Percentiles rank a stretch among this genome's conserved stretches.
These are phyloP conservation scores for Hyphodiscus sp. DNA, from an alignment of 2,329 filamentous ascomycete species.

Conservation along the genomic window DNA sequence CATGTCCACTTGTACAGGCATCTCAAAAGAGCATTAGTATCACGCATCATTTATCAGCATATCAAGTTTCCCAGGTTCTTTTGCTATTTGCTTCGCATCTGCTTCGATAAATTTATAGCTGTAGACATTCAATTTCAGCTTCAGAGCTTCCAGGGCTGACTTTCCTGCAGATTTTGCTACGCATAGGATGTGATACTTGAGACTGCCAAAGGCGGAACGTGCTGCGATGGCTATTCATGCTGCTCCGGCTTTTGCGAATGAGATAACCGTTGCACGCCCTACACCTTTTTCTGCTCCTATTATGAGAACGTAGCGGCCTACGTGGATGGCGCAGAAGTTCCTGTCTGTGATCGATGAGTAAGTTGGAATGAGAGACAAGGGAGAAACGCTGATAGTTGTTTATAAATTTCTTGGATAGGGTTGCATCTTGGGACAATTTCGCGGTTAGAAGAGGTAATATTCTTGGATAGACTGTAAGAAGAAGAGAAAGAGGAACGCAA, in stretches of 20 bases:
- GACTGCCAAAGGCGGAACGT: slow-evolving; percentile 10
- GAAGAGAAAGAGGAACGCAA: too few relatives aligned
- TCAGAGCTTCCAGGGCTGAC: slow-evolving; percentile 13
- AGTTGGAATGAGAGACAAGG: too few relatives aligned
- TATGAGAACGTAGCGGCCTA: slow-evolving; percentile 11
- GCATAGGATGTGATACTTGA: slow-evolving; percentile 15
- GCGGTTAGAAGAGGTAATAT: too few relatives aligned
- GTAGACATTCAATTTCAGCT: slow-evolving; percentile 16
- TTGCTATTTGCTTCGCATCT: slow-evolving; percentile 11
- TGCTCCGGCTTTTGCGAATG: slow-evolving; percentile 21
- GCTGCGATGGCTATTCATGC: slow-evolving; percentile 17
- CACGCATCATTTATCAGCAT: slow-evolving; percentile 24
- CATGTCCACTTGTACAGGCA: slow-evolving; percentile 11
- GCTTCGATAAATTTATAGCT: slow-evolving; percentile 7
- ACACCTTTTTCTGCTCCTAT: slow-evolving; percentile 22
- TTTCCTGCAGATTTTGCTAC: slow-evolving; percentile 16
- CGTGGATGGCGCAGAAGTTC: too few relatives aligned
- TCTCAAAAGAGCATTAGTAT: slow-evolving; percentile 9
- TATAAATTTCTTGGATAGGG: too few relatives aligned
- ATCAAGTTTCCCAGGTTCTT: slow-evolving; percentile 18
- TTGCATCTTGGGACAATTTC: too few relatives aligned
- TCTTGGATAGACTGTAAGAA: too few relatives aligned
- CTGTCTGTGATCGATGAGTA: too few relatives aligned
- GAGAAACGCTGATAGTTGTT: too few relatives aligned
- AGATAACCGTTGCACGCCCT: slow-evolving; percentile 17